Percentiles rank a stretch among this genome's conserved stretches.
These are phyloP conservation scores for Trichosphaerium sp. DNA, from an alignment of 78 protist species.

Conservation along the genomic window DNA sequence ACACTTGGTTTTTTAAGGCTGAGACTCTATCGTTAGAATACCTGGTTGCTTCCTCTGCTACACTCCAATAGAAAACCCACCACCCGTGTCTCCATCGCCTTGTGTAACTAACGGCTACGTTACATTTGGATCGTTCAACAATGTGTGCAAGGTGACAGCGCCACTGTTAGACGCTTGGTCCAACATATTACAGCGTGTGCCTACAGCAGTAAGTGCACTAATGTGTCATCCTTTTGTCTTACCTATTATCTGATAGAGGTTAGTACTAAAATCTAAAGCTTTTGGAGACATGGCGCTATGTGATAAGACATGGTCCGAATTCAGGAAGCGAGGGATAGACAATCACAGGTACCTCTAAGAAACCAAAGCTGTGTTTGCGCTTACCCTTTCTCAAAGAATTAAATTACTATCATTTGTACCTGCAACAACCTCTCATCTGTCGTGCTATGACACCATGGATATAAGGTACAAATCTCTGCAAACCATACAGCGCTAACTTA, in stretches of 20 bases:
- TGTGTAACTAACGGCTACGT: conserved; percentile 28
- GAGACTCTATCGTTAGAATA: too few relatives aligned
- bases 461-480: too few relatives aligned
- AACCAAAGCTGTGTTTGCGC: too few relatives aligned
- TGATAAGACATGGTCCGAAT: too few relatives aligned
- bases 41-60: conserved; percentile 40
- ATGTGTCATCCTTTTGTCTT: neutral
- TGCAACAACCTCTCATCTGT: conserved; percentile 27
- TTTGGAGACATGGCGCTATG: too few relatives aligned
- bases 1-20: too few relatives aligned
- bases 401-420: conserved; percentile 16
- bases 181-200: conserved; percentile 12
- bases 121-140: conserved; percentile 66
- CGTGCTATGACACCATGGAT: conserved; percentile 35
- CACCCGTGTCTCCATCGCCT: conserved; percentile 1
- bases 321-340: too few relatives aligned
- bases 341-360: too few relatives aligned
- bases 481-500: too few relatives aligned
- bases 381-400: conserved; percentile 3
- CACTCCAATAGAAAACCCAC: neutral
- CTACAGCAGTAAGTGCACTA: neutral
- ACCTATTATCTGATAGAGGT: neutral
- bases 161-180: conserved; percentile 19
- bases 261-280: conserved; percentile 27
- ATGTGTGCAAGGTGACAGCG: conserved; percentile 41